Conservation (phyloP, 768 basidiomycete genomes). For the Lactarius evosmus region DNA sequence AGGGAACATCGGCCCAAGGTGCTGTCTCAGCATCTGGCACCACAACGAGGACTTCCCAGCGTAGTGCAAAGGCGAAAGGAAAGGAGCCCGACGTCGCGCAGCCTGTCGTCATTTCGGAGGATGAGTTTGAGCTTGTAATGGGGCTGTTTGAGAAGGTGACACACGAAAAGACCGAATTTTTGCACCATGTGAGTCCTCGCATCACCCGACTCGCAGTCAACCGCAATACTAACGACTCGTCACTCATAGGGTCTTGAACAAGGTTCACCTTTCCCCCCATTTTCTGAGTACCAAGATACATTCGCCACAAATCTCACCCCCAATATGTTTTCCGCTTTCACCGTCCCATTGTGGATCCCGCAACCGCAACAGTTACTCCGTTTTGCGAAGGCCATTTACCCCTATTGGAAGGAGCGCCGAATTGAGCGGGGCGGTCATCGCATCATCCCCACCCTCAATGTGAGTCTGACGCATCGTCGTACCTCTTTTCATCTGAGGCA, state of each 20-base stretch:
- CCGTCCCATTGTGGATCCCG: slow-evolving; percentile 68
- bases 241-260: slow-evolving; percentile 54
- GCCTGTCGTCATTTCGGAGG: slow-evolving; percentile 72
- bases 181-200: slow-evolving; percentile 72
- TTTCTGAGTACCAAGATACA: slow-evolving; percentile 67
- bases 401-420: slow-evolving; percentile 88
- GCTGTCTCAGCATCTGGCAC: slow-evolving; percentile 55
- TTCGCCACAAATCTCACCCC: slow-evolving; percentile 60
- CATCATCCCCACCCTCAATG: slow-evolving; percentile 87
- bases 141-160: slow-evolving; percentile 89
- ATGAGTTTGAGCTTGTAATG: slow-evolving; percentile 95
- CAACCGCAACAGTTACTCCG: slow-evolving; percentile 57
- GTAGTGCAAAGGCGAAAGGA: slow-evolving; percentile 77
- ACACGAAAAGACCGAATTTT: slow-evolving; percentile 83
- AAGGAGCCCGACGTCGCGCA: slow-evolving; percentile 73
- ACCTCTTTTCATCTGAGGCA: neutral
- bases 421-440: slow-evolving; percentile 74
- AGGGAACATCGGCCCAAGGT: slow-evolving; percentile 78
- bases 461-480: slow-evolving; percentile 40
- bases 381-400: slow-evolving; percentile 71
- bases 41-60: slow-evolving; percentile 49
- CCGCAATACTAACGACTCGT: slow-evolving; percentile 12
- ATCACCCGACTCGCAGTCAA: neutral
- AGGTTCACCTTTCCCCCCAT: slow-evolving; percentile 67
- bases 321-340: slow-evolving; percentile 65